These are phyloP conservation scores for Xylariaceae sp. DNA, from an alignment of 2,329 filamentous ascomycete species.

Conservation along the genomic window DNA sequence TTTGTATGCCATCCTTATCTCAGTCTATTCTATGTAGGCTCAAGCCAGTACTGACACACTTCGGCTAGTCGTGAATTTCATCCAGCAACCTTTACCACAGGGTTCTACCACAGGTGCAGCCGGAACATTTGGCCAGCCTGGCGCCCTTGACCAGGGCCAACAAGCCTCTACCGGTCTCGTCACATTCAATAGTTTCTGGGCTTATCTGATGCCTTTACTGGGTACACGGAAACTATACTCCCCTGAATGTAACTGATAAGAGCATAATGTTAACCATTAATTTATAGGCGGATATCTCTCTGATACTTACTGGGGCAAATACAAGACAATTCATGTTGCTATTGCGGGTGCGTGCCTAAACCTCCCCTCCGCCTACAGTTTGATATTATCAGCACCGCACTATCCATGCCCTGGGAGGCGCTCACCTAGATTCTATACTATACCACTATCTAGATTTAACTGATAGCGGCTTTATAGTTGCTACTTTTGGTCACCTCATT, in stretches of 20 bases:
- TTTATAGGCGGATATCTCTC: slow-evolving; percentile 61
- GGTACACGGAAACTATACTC: slow-evolving; percentile 28
- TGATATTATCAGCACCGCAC: neutral
- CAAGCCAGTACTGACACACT: neutral
- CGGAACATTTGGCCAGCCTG: slow-evolving; percentile 47
- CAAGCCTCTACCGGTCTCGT: slow-evolving; percentile 37
- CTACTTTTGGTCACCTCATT: slow-evolving; percentile 64
- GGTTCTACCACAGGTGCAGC: slow-evolving; percentile 60
- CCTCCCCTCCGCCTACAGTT: too few species aligned
- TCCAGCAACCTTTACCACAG: slow-evolving; percentile 39
- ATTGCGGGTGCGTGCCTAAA: slow-evolving; percentile 17
- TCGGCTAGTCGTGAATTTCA: slow-evolving; percentile 59
- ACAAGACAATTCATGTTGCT: slow-evolving; percentile 62
- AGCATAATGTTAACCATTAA: slow-evolving; percentile 3
- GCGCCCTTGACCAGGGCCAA: slow-evolving; percentile 58
- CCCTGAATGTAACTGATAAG: neutral
- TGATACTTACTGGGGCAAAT: slow-evolving; percentile 64
- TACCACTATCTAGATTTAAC: neutral
- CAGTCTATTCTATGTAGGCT: neutral
- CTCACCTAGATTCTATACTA: too few species aligned
- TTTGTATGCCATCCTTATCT: slow-evolving; percentile 53
- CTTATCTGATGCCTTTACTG: slow-evolving; percentile 41
- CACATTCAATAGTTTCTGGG: slow-evolving; percentile 42
- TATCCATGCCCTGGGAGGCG: neutral
- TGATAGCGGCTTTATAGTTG: slow-evolving; percentile 43